Evolutionary conservation across 192 early-diverging fungal species (phyloP).

Genomic region (Cladochytrium replicatum): DNA sequence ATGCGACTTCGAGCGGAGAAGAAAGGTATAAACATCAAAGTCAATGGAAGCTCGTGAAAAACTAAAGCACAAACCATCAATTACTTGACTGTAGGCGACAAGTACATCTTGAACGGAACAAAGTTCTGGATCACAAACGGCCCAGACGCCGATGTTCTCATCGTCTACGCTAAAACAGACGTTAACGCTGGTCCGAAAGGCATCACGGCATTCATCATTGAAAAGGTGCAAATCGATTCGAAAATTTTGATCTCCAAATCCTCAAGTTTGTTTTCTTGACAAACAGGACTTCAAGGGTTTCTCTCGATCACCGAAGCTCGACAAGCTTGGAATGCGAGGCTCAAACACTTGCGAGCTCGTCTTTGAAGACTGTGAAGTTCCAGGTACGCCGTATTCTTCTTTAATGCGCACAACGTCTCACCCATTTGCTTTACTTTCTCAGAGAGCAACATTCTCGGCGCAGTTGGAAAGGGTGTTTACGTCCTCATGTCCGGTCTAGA

Average conservation of each 20-base stretch:
- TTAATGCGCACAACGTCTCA: not conserved
- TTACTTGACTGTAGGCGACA: too few species aligned
- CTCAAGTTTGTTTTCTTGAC: not conserved
- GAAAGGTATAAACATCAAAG: conserved; percentile 51
- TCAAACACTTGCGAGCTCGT: conserved; percentile 91
- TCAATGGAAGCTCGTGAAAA: too few species aligned
- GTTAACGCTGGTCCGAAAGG: conserved; percentile 66
- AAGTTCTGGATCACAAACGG: conserved; percentile 98
- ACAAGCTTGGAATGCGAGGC: conserved; percentile 94
- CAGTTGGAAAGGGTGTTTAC: conserved; percentile 80
- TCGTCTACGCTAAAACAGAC: conserved; percentile 90
- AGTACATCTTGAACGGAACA: conserved; percentile 73
- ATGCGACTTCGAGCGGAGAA: conserved; percentile 78
- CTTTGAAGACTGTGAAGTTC: conserved; percentile 89
- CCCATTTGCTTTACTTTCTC: conserved; percentile 12
- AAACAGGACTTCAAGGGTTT: conserved; percentile 68
- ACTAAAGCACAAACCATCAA: too few species aligned
- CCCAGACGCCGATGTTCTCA: conserved; percentile 77
- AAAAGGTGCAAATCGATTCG: conserved; percentile 47
- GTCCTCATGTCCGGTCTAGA: conserved; percentile 94
- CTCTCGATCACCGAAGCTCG: conserved; percentile 73
- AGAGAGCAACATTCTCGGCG: conserved; percentile 82
- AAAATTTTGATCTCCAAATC: not conserved
- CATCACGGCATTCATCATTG: conserved; percentile 92
- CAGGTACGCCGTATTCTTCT: conserved; percentile 23